Base-by-base conservation (phyloP, 108 stramenopile genomes). In the Skeletonema grethae region DNA sequence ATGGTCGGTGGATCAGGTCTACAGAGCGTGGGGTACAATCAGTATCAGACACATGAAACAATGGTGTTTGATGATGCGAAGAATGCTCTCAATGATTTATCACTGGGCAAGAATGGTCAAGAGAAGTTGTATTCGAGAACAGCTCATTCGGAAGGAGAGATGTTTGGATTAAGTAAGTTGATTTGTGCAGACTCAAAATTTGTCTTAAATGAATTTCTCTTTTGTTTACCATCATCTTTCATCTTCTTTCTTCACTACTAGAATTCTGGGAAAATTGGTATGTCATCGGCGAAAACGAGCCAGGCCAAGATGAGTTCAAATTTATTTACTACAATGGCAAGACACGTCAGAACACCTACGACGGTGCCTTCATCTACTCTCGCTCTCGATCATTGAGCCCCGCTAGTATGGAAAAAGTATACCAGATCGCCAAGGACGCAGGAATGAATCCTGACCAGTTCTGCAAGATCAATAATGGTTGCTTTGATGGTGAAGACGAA, bases 221-320 rank as follows among this genome's bases (percentile, higher is more conserved):
- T 55, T 63, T 28, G 63, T 10, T 30, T 39, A 65, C 13, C 22
- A 13, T 46, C 57, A 16, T 56, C 2, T 58, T 69, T 30, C 20
- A 38, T 38, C 7, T 41, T 39, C 63, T 56, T 6, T 62, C 75
- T 11, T 22, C 56, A 48, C 16, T 20, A 43, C 66, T 57, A 95
- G 93, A 96, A 83, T 98, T 98, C 86, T 96, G 96, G 93, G 98
- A 98, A 74, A 98, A 98, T 75, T 98, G 97, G 97, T 98, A 93
- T 70, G 79, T 95, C 39, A 91, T 93, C 46, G 96, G 92, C 34
- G 89, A 90, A 82, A 95, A 89, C 63, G 88, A 88, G 60, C 86
- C 86, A n/a, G 84, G 69, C 60, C 78, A 82, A 63, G 87, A 82
- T 28, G 95, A 87, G 65, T 98, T 93, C 85, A 97, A 97, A 76